Evolutionary conservation across 345 rosid species (phyloP).

Genomic region (Heritiera fomes): DNA sequence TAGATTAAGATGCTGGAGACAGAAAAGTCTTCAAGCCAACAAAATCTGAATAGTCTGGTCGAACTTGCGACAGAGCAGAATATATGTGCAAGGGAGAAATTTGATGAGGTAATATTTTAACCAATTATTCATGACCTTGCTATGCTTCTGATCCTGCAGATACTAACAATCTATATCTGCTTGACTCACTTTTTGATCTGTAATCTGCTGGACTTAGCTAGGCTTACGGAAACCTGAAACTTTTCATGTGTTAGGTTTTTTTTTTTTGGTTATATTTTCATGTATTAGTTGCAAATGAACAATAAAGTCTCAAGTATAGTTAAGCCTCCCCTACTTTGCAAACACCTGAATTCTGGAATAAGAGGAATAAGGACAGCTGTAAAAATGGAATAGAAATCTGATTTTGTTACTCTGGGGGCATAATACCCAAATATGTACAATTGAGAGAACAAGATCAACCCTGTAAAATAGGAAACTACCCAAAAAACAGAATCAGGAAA

Average conservation of each 20-base stretch:
- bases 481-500: too few relatives aligned
- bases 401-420: too few relatives aligned
- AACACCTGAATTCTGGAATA: neutral
- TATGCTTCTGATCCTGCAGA: conserved; percentile 4
- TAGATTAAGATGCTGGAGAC: conserved; percentile 70
- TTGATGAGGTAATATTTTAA: conserved; percentile 62
- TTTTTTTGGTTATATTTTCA: neutral
- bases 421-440: too few relatives aligned
- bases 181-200: neutral
- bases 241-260: neutral
- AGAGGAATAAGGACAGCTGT: neutral
- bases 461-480: too few relatives aligned
- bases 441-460: too few relatives aligned
- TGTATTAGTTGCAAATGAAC: neutral
- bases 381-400: too few relatives aligned
- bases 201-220: conserved; percentile 3
- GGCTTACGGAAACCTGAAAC: neutral
- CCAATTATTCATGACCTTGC: conserved; percentile 10
- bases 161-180: neutral
- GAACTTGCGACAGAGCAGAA: conserved; percentile 60
- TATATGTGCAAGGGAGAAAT: conserved; percentile 51
- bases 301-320: neutral
- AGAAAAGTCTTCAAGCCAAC: conserved; percentile 68
- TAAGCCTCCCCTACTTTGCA: neutral
- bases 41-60: conserved; percentile 58